phyloP scores from a whole-genome alignment of 495 filamentous ascomycete species.

The Xylona heveae region DNA sequence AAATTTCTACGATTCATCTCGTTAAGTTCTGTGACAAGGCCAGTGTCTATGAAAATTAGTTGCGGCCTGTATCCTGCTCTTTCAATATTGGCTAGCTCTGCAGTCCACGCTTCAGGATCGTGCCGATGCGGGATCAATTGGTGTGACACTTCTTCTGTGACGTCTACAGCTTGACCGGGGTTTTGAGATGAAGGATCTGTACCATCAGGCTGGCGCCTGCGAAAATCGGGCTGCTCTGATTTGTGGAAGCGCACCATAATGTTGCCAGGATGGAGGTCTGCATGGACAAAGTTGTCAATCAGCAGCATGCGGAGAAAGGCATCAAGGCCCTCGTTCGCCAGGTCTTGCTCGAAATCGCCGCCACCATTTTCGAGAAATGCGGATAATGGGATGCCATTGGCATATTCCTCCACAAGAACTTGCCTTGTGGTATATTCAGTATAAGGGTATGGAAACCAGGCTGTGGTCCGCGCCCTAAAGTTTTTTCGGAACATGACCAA shows the following conservation, averaged over 20 bases:
- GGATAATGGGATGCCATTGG: slow-evolving; percentile 75
- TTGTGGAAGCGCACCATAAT: slow-evolving; percentile 99
- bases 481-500: slow-evolving; percentile 73
- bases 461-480: slow-evolving; percentile 74
- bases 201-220: neutral
- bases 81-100: slow-evolving; percentile 58
- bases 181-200: slow-evolving; percentile 3
- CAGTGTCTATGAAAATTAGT: slow-evolving; percentile 93
- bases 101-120: slow-evolving; percentile 43
- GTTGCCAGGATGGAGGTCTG: slow-evolving; percentile 95
- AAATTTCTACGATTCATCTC: slow-evolving; percentile 74
- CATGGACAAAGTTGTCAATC: slow-evolving; percentile 95
- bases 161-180: slow-evolving; percentile 31
- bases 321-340: slow-evolving; percentile 87
- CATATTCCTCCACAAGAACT: slow-evolving; percentile 91
- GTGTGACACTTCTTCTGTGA: slow-evolving; percentile 67
- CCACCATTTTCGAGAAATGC: slow-evolving; percentile 81
- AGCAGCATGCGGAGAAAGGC: slow-evolving; percentile 98
- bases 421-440: slow-evolving; percentile 74
- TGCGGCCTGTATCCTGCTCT: slow-evolving; percentile 82
- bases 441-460: slow-evolving; percentile 93
- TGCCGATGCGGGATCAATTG: slow-evolving; percentile 53
- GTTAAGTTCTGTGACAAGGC: slow-evolving; percentile 87
- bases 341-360: slow-evolving; percentile 80
- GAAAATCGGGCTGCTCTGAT: slow-evolving; percentile 44